phyloP scores from a whole-genome alignment of 805 yeast species.

The Ogataea kodamae region DNA sequence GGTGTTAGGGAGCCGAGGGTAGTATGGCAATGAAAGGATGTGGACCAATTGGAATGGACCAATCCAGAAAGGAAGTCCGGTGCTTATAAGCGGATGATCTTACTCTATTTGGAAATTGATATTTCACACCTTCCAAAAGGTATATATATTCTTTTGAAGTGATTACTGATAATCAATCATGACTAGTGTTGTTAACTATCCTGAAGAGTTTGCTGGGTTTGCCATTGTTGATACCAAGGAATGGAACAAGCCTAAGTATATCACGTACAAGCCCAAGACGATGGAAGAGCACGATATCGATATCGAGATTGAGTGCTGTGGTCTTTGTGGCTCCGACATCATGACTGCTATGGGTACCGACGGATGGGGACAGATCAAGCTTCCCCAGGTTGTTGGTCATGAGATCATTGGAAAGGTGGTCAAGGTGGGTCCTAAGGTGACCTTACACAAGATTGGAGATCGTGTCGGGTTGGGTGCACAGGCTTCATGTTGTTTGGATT shows the following conservation, averaged over 20 bases:
- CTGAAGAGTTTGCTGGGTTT: conserved; percentile 60
- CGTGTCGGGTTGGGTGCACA: conserved; percentile 47
- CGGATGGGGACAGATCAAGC: conserved; percentile 43
- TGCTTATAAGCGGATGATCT: too few species aligned
- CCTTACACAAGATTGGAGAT: conserved; percentile 40
- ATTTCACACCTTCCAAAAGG: too few species aligned
- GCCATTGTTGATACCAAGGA: conserved; percentile 45
- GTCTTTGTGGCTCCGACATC: conserved; percentile 65
- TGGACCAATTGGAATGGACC: too few species aligned
- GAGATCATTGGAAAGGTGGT: conserved; percentile 42
- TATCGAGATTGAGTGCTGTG: conserved; percentile 53
- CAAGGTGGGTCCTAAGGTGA: conserved; percentile 36
- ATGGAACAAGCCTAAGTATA: conserved; percentile 55
- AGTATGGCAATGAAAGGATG: too few species aligned
- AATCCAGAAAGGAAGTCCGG: too few species aligned
- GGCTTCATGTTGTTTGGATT: conserved; percentile 36
- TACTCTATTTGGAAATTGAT: too few species aligned
- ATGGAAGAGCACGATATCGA: conserved; percentile 48
- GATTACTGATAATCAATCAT: too few species aligned
- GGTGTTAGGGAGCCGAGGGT: too few species aligned
- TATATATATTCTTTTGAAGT: too few species aligned
- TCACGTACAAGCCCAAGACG: conserved; percentile 46
- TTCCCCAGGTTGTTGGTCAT: conserved; percentile 50
- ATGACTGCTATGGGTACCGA: conserved; percentile 47
- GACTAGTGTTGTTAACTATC: conserved; percentile 36